phyloP scores from a whole-genome alignment of 306 rosid genomes.

The Cicer chorassanicum region DNA sequence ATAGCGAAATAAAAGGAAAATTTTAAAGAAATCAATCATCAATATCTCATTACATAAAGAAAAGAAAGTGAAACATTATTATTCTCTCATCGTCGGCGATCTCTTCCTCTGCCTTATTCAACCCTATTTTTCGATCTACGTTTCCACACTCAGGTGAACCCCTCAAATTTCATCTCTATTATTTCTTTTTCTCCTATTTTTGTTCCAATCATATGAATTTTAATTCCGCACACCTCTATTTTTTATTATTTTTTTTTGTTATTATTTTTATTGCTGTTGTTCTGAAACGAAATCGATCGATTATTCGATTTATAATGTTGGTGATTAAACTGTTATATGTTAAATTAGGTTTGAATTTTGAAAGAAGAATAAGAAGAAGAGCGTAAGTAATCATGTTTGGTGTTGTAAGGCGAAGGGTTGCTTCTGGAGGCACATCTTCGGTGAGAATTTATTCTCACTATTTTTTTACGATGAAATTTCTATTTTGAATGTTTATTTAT shows the following conservation, averaged over 20 bases:
- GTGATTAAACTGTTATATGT: constrained; percentile 33
- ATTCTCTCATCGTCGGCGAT: constrained; percentile 24
- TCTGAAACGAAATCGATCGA: not conserved
- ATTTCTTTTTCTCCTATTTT: not conserved
- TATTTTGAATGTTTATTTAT: constrained; percentile 14
- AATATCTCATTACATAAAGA: not conserved
- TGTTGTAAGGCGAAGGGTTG: constrained; percentile 70
- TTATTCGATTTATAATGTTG: not conserved
- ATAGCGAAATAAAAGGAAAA: not conserved
- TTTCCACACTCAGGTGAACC: constrained; percentile 1
- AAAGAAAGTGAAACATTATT: not conserved
- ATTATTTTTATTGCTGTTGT: not conserved
- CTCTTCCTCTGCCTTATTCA: constrained; percentile 8
- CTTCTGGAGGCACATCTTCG: constrained; percentile 67
- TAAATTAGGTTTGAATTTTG: constrained; percentile 42
- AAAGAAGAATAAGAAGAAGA: constrained; percentile 1
- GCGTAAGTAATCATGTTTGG: constrained; percentile 57
- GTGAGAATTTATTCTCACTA: constrained; percentile 36
- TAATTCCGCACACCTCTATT: not conserved
- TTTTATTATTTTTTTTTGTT: no score
- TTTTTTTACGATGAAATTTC: not conserved
- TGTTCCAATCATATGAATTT: not conserved
- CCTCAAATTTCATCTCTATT: not conserved
- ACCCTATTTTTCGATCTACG: constrained; percentile 23
- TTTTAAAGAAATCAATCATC: not conserved